These are phyloP conservation scores for Suhomyces maxii DNA, from an alignment of 1,139 yeast species.

Conservation along the genomic window DNA sequence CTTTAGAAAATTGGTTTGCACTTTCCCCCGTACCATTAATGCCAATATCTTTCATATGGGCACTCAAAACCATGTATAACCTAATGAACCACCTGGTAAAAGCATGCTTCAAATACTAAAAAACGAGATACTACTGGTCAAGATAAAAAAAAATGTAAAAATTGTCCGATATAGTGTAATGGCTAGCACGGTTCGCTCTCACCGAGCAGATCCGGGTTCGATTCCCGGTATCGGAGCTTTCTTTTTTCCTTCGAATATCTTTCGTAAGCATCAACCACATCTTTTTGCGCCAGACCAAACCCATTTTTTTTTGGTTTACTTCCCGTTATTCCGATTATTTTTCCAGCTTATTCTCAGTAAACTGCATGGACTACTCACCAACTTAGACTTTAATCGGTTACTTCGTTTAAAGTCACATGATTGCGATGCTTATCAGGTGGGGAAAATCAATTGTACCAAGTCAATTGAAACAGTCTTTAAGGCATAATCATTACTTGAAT, in stretches of 20 bases:
- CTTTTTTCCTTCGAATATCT: background rate
- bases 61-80: no score
- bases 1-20: no score
- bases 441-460: background rate
- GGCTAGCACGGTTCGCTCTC: conserved; percentile 81
- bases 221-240: conserved; percentile 11
- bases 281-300: background rate
- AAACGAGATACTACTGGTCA: background rate
- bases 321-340: no score
- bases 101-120: no score
- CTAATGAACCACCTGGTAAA: no score
- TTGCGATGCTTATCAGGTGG: background rate
- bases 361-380: no score
- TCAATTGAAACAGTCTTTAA: background rate
- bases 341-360: no score
- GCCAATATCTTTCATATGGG: no score
- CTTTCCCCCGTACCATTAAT: no score
- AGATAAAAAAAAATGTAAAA: background rate
- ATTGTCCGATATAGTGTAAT: conserved; percentile 70
- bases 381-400: no score
- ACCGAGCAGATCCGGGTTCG: conserved; percentile 14
- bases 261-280: background rate
- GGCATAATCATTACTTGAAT: background rate
- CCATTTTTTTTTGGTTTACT: no score
- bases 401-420: background rate